A percentile compares a stretch with the other conserved stretches of the same genome.
Conservation (phyloP, 768 basidiomycete species). For the Mycena olivaceomarginata region DNA sequence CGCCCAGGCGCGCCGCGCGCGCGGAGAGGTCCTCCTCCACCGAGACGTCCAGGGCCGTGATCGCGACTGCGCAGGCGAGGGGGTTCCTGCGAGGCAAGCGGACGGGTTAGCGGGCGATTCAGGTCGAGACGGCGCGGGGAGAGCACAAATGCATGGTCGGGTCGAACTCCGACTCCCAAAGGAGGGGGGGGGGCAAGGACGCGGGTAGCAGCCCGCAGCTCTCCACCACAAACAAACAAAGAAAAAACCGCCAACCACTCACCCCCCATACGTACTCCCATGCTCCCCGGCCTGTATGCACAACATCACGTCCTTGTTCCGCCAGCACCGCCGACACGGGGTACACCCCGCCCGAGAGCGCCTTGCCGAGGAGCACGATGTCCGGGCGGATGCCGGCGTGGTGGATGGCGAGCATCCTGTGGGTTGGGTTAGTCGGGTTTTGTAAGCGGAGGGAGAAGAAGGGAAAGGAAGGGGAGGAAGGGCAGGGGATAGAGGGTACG, state of each 20-base stretch:
- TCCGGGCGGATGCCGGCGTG: constrained; percentile 94
- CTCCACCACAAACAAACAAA: not conserved
- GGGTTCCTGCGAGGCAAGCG: constrained; percentile 78
- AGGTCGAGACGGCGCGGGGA: not conserved
- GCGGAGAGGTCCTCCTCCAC: constrained; percentile 89
- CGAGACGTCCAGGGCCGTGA: constrained; percentile 94
- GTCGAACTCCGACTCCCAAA: too few relatives aligned
- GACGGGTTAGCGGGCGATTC: not conserved
- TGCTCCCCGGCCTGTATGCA: constrained; percentile 97
- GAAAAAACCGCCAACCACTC: constrained; percentile 47
- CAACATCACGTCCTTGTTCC: constrained; percentile 94
- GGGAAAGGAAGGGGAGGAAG: too few relatives aligned
- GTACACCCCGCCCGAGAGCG: constrained; percentile 98
- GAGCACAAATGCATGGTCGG: too few relatives aligned
- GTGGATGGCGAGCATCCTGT: constrained; percentile 92
- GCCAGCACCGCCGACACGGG: constrained; percentile 97
- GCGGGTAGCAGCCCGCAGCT: too few relatives aligned
- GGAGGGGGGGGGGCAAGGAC: too few relatives aligned
- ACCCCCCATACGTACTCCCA: constrained; percentile 97
- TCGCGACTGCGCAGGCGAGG: constrained; percentile 96
- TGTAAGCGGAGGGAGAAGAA: too few relatives aligned
- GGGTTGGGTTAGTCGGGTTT: not conserved
- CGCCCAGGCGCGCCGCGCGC: constrained; percentile 88
- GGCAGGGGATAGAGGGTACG: too few relatives aligned
- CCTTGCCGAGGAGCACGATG: constrained; percentile 95